Base-by-base conservation (phyloP, 2,329 filamentous ascomycete species). In the Diaporthe sp. region DNA sequence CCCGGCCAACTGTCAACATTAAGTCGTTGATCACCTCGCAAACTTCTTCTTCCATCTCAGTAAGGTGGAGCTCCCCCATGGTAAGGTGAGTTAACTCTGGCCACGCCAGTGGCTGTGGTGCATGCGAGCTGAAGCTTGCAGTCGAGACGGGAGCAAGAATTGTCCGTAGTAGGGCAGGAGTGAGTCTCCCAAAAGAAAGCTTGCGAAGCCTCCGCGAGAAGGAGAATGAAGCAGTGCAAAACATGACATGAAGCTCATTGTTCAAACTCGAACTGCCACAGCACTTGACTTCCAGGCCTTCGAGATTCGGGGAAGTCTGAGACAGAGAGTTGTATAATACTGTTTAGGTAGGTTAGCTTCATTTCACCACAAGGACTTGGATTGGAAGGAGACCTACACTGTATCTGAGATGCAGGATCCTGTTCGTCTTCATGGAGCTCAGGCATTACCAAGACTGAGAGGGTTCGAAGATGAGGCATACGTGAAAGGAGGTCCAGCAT, bases 191-290 rank as follows among this genome's bases (percentile, higher is more conserved):
- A 2, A 58, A 12, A 2, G 55, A 59, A 13, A 59, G 4, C 3
- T 13, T 31, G 57, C 15, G 25, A 19, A 59, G 57, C 7, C 12
- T 59, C 57, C 39, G 57, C 1, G 57, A 59, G 22, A 7, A 59
- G 1, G 57, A 39, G 3, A 59, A 9, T 19, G 25, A 4, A 4
- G 25, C 25, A 55, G 51, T 28, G 1, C 2, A 31, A 19, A 55
- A 53, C 5, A 2, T 22, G n/a, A n/a, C n/a, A n/a, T n/a, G 12
- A 31, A 28, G 51, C 2, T 6, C 12, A 13, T 55, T 22, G 4
- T 4, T n/a, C 46, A 0, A 1, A 4, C 0, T 6, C n/a, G 1
- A 3, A 1, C 12, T 3, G 12, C 0, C 8, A 7, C 1, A 0
- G 12, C n/a, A 15, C 3, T 6, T 34, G 31, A 59, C 4, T 5